Evolutionary conservation across 768 basidiomycete species (phyloP).

Genomic region (Cystobasidium onofrii): DNA sequence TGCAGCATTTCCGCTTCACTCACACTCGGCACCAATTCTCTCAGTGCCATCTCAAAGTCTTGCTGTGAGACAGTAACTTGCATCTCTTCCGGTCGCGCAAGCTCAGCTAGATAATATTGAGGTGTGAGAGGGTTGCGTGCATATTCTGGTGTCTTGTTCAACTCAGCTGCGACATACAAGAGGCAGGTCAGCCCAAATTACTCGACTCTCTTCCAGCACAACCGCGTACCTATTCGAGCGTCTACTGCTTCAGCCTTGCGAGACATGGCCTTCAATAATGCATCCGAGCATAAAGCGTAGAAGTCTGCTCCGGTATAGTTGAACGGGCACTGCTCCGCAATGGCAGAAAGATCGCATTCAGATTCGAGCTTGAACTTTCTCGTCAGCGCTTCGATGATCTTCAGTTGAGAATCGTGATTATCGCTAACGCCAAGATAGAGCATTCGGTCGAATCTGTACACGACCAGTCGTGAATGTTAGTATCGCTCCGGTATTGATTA

Average conservation of each 20-base stretch:
- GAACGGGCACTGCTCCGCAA: conserved; percentile 74
- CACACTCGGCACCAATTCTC: conserved; percentile 48
- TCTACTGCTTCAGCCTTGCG: conserved; percentile 75
- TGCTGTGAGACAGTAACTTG: conserved; percentile 62
- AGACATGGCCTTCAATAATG: conserved; percentile 89
- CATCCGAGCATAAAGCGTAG: conserved; percentile 93
- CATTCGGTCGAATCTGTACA: conserved; percentile 85
- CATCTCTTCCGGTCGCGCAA: conserved; percentile 63
- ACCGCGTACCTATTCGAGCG: conserved; percentile 56
- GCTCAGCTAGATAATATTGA: conserved; percentile 80
- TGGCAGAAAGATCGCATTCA: conserved; percentile 54
- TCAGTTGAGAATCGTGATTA: conserved; percentile 71
- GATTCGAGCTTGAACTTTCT: conserved; percentile 79
- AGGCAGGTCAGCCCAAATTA: neutral
- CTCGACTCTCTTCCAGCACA: neutral
- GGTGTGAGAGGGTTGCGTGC: conserved; percentile 63
- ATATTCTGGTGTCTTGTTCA: conserved; percentile 52
- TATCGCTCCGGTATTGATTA: neutral
- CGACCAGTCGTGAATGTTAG: neutral
- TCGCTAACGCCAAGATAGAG: conserved; percentile 88
- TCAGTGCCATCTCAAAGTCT: conserved; percentile 71
- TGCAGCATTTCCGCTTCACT: conserved; percentile 28
- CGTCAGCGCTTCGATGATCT: conserved; percentile 81
- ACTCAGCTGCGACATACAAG: conserved; percentile 40
- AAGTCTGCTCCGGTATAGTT: conserved; percentile 97